Evolutionary conservation across 2,329 filamentous ascomycete species (phyloP), one percentile per base, ranked within the genome.

Genomic region (Aureobasidium sp.): DNA sequence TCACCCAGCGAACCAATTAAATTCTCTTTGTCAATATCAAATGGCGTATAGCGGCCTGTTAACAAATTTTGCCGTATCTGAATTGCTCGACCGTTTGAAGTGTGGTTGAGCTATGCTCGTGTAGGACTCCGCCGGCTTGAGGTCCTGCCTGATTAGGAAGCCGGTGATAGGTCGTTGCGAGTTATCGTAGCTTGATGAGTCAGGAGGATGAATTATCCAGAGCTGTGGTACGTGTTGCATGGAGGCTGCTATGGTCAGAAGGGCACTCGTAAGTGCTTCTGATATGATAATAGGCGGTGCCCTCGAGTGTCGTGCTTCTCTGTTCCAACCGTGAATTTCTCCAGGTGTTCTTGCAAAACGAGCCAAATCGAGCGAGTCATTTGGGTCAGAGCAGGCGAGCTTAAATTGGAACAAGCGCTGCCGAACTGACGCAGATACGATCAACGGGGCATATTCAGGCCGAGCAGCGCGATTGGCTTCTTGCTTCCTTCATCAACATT

Each of bases 101-200:
- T 24, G 29, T 58, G 42, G 33, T 57, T 44, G 54, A 48, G 42
- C 40, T 58, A 58, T 27, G 42, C 54, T 58, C 54, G 54, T 48
- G 54, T 29, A 48, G 54, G 54, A 58, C 53, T 45, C 53, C 53
- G 54, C 12, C 52, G 42, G 12, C 67, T 52, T 37, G 44, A 12
- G 19, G 70, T 60, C n/a, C 59, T 29, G 27, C 53, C 63, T 39
- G 70, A 70, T 35, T 69, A 65, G 11, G 72, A 66, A 6, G 70
- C 72, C 17, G 80, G 70, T 50, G 57, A 49, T 49, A 39, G 54
- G 54, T 48, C 29, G 40, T 58, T 57, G 45, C 15, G 17, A 27
- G 45, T 27, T 24, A 57, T 39, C 19, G 52, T 42, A 33, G 19
- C 29, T 35, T 29, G 44, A 47, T 57, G 54, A 59, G 37, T 59